Conservation (phyloP, 768 basidiomycete species). For the Calocybe indica region DNA sequence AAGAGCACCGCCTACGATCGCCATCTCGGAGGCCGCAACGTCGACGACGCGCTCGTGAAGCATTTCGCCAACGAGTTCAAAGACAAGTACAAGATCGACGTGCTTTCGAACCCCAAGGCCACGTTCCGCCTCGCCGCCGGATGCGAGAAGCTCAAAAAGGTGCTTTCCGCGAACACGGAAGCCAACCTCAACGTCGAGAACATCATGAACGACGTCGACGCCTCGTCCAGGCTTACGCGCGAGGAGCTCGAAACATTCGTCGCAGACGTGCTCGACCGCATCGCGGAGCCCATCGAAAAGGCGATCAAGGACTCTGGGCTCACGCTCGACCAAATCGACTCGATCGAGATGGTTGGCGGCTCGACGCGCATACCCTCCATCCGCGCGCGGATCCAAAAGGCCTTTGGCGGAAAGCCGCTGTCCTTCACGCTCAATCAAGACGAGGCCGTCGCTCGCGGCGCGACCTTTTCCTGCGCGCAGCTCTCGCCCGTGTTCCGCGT, state of each 20-base stretch:
- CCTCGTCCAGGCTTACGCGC: constrained; percentile 76
- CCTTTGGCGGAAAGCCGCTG: constrained; percentile 79
- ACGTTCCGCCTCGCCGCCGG: constrained; percentile 83
- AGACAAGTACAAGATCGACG: constrained; percentile 97
- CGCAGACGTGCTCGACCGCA: constrained; percentile 66
- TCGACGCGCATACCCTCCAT: constrained; percentile 91
- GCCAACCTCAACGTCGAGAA: constrained; percentile 90
- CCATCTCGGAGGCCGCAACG: constrained; percentile 93
- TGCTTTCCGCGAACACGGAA: constrained; percentile 90
- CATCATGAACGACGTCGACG: constrained; percentile 95
- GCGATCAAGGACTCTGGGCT: constrained; percentile 81
- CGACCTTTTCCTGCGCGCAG: constrained; percentile 95
- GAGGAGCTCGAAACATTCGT: constrained; percentile 82
- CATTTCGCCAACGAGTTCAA: constrained; percentile 93
- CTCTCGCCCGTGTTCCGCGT: constrained; percentile 98
- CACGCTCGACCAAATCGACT: constrained; percentile 78
- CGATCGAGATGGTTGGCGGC: constrained; percentile 92
- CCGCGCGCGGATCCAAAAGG: constrained; percentile 78
- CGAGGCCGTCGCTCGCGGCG: constrained; percentile 93
- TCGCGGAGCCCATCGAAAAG: constrained; percentile 66
- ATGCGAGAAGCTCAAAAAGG: constrained; percentile 94
- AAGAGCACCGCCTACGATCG: constrained; percentile 88
- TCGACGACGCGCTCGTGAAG: constrained; percentile 85
- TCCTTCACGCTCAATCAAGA: constrained; percentile 96
- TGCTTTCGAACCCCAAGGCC: constrained; percentile 86